These are phyloP conservation scores for Benincasa hispida DNA, from an alignment of 306 rosid genomes.

Conservation along the genomic window DNA sequence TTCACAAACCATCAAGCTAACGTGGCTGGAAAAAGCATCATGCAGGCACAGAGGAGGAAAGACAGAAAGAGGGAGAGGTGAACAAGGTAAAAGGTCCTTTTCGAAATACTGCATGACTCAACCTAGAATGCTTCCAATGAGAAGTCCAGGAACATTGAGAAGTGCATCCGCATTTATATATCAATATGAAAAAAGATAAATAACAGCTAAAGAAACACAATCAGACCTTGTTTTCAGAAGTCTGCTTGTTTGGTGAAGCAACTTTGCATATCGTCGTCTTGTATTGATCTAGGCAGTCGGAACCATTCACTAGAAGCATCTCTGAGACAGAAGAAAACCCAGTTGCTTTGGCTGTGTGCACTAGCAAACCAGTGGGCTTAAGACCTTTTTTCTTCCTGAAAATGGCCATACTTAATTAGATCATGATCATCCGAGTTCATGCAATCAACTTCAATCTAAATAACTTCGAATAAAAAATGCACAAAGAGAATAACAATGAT, in stretches of 20 bases:
- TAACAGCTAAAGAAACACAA: background rate
- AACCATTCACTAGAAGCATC: constrained; percentile 20
- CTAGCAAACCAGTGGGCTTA: constrained; percentile 52
- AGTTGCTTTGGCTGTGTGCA: constrained; percentile 30
- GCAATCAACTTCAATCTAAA: background rate
- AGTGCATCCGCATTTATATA: background rate
- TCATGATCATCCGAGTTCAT: constrained; percentile 8
- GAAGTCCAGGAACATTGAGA: background rate
- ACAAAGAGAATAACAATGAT: background rate
- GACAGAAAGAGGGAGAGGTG: background rate
- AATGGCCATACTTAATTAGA: background rate
- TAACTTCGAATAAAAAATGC: background rate
- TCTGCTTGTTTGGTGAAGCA: constrained; percentile 10
- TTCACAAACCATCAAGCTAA: background rate
- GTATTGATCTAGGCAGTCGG: constrained; percentile 14
- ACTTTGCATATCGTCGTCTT: background rate
- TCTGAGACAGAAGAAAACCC: constrained; percentile 63
- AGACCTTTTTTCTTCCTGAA: constrained; percentile 58
- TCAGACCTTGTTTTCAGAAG: constrained; percentile 17
- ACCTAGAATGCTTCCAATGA: background rate
- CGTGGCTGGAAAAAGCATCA: background rate
- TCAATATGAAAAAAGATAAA: background rate
- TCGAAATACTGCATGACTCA: background rate
- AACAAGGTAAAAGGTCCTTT: background rate
- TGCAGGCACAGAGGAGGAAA: background rate